Evolutionary conservation across 2,329 filamentous ascomycete genomes (phyloP), one percentile per base, ranked within the genome.

Genomic region (Curvularia spicifera): DNA sequence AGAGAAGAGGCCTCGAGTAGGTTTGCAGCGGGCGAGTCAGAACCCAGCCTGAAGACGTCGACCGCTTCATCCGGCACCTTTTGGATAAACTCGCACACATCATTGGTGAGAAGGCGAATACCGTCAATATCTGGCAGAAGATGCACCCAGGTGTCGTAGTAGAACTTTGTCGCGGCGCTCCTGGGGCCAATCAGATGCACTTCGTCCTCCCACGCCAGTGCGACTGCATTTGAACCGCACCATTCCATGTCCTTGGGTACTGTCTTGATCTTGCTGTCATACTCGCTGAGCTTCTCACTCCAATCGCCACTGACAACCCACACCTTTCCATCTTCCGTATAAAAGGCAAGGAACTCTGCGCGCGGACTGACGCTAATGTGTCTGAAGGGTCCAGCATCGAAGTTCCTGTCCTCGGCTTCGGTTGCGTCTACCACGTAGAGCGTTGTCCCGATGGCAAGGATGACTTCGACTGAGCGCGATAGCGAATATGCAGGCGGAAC

Each of bases 151-250:
- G 89, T 91, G 71, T 98, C 93, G 76, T 98, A 98, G 68, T 93
- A 94, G 75, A 93, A 95, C 77, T 84, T 88, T 29, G 84, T 87
- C 5, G 90, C 88, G 9, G 90, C 86, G 43, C 91, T 91, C 37
- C 89, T 90, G 0, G 93, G 92, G 0, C 94, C 95, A 59, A 99
- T 90, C 28, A 99, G 84, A 72, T 97, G 95, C 4, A 99, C 89
- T 76, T 99, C 95, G 72, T 99, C 95, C 72, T 98, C 95, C 95
- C 95, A 99, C 0, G 93, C 93, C 68, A 99, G 87, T 28, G 97
- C 87, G 3, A 95, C 90, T 13, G 93, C 92, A 76, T 98, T 94
- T 69, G 95, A 94, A 5, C 95, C 95, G 76, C 95, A 99, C 95
- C 95, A 99, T 69, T 95, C 89, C 60, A 99, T 84, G 63, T 95